Conservation (phyloP, 495 filamentous ascomycete species). For the Astrothelium subdiscretum region DNA sequence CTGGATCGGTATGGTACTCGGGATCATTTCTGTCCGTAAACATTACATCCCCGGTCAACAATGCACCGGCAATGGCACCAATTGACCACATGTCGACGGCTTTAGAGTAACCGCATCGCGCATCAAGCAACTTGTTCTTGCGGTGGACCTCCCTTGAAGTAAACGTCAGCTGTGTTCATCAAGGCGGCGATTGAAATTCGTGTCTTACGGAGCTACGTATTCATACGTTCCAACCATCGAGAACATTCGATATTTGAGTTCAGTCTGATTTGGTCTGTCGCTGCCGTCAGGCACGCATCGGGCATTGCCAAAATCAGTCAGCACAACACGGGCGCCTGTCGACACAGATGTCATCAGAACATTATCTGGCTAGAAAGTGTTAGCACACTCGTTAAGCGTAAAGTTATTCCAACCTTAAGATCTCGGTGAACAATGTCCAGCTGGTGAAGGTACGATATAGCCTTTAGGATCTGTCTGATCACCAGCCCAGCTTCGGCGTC, state of each 20-base stretch:
- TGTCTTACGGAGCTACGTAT: constrained; percentile 61
- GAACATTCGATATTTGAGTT: constrained; percentile 39
- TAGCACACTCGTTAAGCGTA: neutral
- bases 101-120: constrained; percentile 41
- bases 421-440: constrained; percentile 51
- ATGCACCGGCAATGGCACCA: constrained; percentile 38
- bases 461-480: constrained; percentile 47
- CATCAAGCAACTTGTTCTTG: constrained; percentile 12
- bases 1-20: constrained; percentile 6
- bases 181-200: no score
- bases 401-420: constrained; percentile 34
- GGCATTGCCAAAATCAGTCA: constrained; percentile 66
- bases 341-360: constrained; percentile 44
- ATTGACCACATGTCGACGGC: constrained; percentile 55
- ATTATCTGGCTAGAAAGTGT: constrained; percentile 41
- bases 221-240: constrained; percentile 52
- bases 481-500: constrained; percentile 46
- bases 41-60: constrained; percentile 39
- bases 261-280: neutral
- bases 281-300: constrained; percentile 25
- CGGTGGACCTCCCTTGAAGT: constrained; percentile 22
- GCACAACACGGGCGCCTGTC: constrained; percentile 40
- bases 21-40: constrained; percentile 24
- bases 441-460: constrained; percentile 48
- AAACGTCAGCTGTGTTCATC: constrained; percentile 1